Conservation (phyloP, 805 yeast species). For the Torulaspora franciscae region DNA sequence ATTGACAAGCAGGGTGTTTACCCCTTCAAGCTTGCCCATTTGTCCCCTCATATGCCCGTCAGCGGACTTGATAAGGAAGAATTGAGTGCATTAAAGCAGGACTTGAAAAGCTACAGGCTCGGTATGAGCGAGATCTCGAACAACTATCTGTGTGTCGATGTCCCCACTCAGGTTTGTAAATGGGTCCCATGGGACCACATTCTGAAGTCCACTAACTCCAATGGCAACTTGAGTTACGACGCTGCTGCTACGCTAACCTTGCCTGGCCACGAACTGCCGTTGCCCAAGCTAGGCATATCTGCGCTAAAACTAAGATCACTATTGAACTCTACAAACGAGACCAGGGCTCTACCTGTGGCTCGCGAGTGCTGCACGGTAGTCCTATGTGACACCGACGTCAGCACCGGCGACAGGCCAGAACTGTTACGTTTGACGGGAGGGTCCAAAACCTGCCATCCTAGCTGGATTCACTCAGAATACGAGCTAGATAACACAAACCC, state of each 20-base stretch:
- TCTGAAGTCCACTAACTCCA: constrained; percentile 57
- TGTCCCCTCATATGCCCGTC: constrained; percentile 59
- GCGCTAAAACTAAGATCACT: constrained; percentile 62
- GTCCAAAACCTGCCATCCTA: constrained; percentile 57
- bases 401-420: constrained; percentile 45
- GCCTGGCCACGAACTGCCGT: constrained; percentile 71
- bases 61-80: constrained; percentile 36
- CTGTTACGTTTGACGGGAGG: constrained; percentile 82
- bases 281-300: constrained; percentile 68
- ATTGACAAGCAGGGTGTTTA: constrained; percentile 80
- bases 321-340: constrained; percentile 43
- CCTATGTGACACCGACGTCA: constrained; percentile 43
- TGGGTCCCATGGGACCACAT: constrained; percentile 67
- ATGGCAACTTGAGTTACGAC: constrained; percentile 64
- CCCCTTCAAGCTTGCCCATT: constrained; percentile 82
- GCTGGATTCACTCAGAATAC: constrained; percentile 82
- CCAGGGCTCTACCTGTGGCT: constrained; percentile 55
- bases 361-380: constrained; percentile 77
- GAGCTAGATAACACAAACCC: constrained; percentile 49
- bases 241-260: constrained; percentile 50
- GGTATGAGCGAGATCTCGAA: constrained; percentile 78
- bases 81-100: constrained; percentile 45
- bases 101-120: constrained; percentile 57
- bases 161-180: constrained; percentile 66
- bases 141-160: constrained; percentile 69